A percentile compares a stretch with the other conserved stretches of the same genome.
These are phyloP conservation scores for Malus sieversii DNA, from an alignment of 306 rosid species.

Conservation along the genomic window DNA sequence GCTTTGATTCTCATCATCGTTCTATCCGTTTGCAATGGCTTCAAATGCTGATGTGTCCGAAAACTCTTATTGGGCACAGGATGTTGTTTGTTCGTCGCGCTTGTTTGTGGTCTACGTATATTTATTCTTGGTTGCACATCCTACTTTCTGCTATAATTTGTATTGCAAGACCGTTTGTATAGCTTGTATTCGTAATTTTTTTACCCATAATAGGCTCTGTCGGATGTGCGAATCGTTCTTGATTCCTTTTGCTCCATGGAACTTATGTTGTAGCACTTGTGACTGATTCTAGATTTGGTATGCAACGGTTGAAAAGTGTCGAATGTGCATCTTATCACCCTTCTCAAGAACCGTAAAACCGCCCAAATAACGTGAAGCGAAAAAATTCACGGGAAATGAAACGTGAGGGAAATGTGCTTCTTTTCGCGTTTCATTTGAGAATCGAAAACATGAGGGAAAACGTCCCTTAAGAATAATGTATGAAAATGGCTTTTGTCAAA, in stretches of 20 bases:
- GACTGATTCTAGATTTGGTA: neutral
- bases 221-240: constrained; percentile 12
- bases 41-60: constrained; percentile 46
- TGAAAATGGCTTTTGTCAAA: neutral
- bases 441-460: neutral
- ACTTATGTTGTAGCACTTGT: constrained; percentile 3
- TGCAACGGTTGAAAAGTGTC: neutral
- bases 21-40: constrained; percentile 66
- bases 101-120: neutral
- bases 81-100: neutral
- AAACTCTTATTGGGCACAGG: constrained; percentile 1
- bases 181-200: constrained; percentile 25
- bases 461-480: neutral
- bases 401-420: neutral
- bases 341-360: neutral
- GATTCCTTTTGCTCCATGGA: constrained; percentile 1
- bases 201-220: neutral
- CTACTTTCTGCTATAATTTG: constrained; percentile 10
- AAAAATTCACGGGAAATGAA: neutral
- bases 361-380: too few species aligned
- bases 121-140: constrained; percentile 27
- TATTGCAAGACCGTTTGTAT: constrained; percentile 37
- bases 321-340: neutral
- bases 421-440: neutral
- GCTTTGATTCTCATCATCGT: constrained; percentile 68